Base-by-base conservation (phyloP, 164 flowering plant species). In the Nymphaea thermarum region DNA sequence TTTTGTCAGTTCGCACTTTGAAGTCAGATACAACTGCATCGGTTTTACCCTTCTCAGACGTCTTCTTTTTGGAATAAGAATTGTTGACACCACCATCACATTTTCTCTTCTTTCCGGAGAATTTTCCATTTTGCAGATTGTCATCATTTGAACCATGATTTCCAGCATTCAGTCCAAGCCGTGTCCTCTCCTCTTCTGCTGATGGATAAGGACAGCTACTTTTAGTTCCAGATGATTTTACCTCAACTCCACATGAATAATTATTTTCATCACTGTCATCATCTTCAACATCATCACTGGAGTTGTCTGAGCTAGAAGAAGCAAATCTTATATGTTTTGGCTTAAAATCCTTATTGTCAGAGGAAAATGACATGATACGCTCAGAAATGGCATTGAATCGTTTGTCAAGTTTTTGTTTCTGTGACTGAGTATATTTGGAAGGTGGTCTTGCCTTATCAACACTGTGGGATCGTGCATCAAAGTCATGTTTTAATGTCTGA, bases 121-220 rank as follows among this genome's bases (percentile, higher is more conserved):
- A 66, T 17, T 65, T 71, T 67, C 18, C 77, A 43, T 41, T 70
- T 43, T 47, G 2, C 55, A 47, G 7, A 47, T 68, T 66, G 16
- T 70, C 64, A 17, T 65, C 44, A n/a, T 59, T 73, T 66, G 44
- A 64, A 69, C 79, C 82, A 77, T 65, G 75, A 42, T 55, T 72
- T 67, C 80, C 86, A 75, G 41, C 73, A 74, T 73, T 83, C 73
- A 89, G 72, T 18, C 96, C 93, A 71, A 91, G 87, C 43, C 96
- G 81, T 55, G 70, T 66, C 80, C 73, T 85, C 79, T 94, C 99
- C 77, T 94, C 99, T 64, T 69, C 70, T 53, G 78, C 90, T 36
- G 97, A 91, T 18, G 97, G 98, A 68, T 91, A 91, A 65, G 98
- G 98, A 74, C 98, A 91, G 75, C 80, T 83, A 74, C 83, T 86